Evolutionary conservation across 1,284 basidiomycete species (phyloP), one percentile per base, ranked within the genome.

Genomic region (Abortiporus biennis): DNA sequence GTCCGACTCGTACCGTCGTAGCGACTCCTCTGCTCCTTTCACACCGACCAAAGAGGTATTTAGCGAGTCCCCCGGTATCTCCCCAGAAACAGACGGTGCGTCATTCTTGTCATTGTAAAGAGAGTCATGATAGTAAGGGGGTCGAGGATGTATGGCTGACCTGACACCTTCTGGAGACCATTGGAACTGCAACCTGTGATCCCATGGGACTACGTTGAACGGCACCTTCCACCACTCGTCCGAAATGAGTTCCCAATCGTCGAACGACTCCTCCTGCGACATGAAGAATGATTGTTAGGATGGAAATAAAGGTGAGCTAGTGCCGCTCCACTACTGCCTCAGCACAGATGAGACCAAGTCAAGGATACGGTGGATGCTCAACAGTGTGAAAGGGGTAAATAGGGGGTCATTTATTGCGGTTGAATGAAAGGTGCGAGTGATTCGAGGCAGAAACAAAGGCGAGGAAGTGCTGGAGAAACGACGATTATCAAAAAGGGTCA

Each of bases 1-100:
- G 39, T 57, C 53, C 16, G 46, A 35, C 48, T 62, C 59, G 48
- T 62, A 62, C 38, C 40, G 48, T 38, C 42, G 45, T 38, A 62
- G 43, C 0, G 44, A 44, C n/a, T 55, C 51, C 48, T 56, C 54
- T 16, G 54, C 57, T 23, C 37, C 53, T 36, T 47, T 49, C 23
- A 60, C 56, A 13, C 59, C 60, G 34, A 47, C 45, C 12, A 62
- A 52, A 1, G 45, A 43, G 17, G 43, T 16, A 33, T 52, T 57
- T 35, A 61, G 47, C 54, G 30, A 59, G 33, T 25, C 57, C 54
- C 29, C 43, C 48, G 31, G 42, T 16, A 36, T 24, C 1, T 6
- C 29, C n/a, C 4, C 37, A 9, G 25, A 21, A 19, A 44, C 46
- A 19, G 38, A 36, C 29, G 16, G 19, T 27, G 25, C 15, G 36